Evolutionary conservation across 2,329 filamentous ascomycete genomes (phyloP).

Genomic region (Hypocreales sp.): DNA sequence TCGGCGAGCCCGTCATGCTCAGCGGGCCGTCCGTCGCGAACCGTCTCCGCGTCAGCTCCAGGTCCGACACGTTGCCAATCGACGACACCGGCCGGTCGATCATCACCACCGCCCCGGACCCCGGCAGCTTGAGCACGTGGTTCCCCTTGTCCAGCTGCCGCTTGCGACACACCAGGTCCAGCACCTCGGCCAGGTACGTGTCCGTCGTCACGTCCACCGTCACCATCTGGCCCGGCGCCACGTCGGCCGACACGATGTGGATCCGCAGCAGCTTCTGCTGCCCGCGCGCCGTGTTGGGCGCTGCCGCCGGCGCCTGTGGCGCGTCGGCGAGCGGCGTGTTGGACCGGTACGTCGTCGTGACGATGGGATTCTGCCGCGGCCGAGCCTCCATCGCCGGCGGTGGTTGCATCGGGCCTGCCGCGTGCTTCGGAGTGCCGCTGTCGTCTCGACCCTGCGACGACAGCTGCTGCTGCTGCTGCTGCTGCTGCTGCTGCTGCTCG

Average conservation of each 20-base stretch:
- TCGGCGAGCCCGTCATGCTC: conserved; percentile 52
- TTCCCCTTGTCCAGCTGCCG: conserved; percentile 64
- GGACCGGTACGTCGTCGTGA: conserved; percentile 42
- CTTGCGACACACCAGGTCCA: conserved; percentile 64
- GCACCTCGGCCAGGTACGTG: conserved; percentile 68
- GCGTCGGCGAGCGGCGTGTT: conserved; percentile 40
- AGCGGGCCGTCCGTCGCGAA: conserved; percentile 62
- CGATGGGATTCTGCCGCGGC: conserved; percentile 40
- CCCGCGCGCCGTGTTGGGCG: conserved; percentile 34
- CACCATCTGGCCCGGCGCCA: conserved; percentile 56
- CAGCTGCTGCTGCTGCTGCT: conserved; percentile 37
- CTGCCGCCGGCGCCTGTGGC: conserved; percentile 30
- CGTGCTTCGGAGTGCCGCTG: conserved; percentile 8
- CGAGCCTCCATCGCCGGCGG: conserved; percentile 14
- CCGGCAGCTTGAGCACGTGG: conserved; percentile 63
- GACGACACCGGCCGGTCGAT: conserved; percentile 67
- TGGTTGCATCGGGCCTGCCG: conserved; percentile 14
- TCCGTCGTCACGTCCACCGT: conserved; percentile 66
- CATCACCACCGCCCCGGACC: conserved; percentile 59
- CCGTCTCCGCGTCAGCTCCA: conserved; percentile 60
- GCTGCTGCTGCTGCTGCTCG: conserved; percentile 27
- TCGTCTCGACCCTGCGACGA: conserved; percentile 5
- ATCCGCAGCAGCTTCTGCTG: conserved; percentile 57
- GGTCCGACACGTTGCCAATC: conserved; percentile 56
- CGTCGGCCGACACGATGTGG: conserved; percentile 54